Conservation (phyloP, 2,329 filamentous ascomycete genomes). For the Aspergillus sergii region DNA sequence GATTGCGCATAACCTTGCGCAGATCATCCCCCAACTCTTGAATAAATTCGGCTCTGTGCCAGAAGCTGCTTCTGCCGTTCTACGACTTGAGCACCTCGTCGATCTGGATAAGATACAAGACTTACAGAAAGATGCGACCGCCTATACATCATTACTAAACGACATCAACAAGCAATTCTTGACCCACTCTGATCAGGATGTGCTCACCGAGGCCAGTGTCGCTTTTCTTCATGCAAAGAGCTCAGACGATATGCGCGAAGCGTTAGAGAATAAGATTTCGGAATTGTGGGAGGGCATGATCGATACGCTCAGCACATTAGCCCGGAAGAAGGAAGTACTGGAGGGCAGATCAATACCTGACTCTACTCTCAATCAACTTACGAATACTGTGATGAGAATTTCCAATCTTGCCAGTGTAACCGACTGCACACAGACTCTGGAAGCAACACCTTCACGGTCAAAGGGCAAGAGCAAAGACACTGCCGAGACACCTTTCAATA, state of each 20-base stretch:
- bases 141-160: constrained; percentile 78
- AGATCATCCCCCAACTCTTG: constrained; percentile 78
- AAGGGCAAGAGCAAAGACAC: constrained; percentile 44
- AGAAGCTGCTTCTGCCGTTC: constrained; percentile 79
- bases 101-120: constrained; percentile 88
- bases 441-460: constrained; percentile 51
- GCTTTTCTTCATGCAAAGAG: constrained; percentile 83
- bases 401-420: constrained; percentile 78
- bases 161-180: constrained; percentile 94
- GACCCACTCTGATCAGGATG: constrained; percentile 83
- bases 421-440: constrained; percentile 75
- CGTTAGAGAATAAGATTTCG: constrained; percentile 77
- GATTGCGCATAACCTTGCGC: constrained; percentile 74
- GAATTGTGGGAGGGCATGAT: constrained; percentile 84
- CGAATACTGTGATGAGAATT: constrained; percentile 75
- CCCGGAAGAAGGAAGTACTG: constrained; percentile 71
- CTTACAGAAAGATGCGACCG: constrained; percentile 79
- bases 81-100: constrained; percentile 82
- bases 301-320: constrained; percentile 71
- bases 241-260: constrained; percentile 85
- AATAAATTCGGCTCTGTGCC: constrained; percentile 93
- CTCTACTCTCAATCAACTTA: constrained; percentile 68
- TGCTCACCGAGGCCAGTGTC: constrained; percentile 79
- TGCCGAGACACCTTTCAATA: constrained; percentile 57
- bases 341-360: constrained; percentile 69